Conservation (phyloP, 768 basidiomycete genomes). For the Pisolithus microcarpus region DNA sequence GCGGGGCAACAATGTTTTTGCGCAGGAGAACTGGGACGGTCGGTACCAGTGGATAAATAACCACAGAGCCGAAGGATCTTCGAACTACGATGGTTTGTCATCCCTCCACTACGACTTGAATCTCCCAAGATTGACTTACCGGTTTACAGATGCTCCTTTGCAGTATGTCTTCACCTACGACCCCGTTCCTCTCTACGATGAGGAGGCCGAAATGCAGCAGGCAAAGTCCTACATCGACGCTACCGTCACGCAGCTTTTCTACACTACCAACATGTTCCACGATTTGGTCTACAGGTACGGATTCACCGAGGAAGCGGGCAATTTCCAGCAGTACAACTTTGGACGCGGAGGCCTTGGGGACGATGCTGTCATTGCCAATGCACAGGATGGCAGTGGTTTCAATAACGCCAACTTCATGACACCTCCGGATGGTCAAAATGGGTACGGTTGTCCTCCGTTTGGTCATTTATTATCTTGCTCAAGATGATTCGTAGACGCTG, state of each 20-base stretch:
- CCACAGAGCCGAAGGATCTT: slow-evolving; percentile 61
- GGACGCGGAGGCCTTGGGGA: slow-evolving; percentile 80
- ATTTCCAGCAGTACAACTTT: slow-evolving; percentile 99
- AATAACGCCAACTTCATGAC: slow-evolving; percentile 93
- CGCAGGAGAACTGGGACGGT: slow-evolving; percentile 91
- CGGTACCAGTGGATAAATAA: slow-evolving; percentile 59
- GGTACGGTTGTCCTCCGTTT: slow-evolving; percentile 24
- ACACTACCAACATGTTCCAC: slow-evolving; percentile 74
- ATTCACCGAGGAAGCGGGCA: slow-evolving; percentile 85
- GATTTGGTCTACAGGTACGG: slow-evolving; percentile 86
- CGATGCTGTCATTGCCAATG: slow-evolving; percentile 90
- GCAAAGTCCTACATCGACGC: slow-evolving; percentile 82
- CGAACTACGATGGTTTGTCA: not conserved
- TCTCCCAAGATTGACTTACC: not conserved
- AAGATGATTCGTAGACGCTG: slow-evolving; percentile 41
- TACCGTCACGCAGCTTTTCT: slow-evolving; percentile 85
- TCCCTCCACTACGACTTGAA: not conserved
- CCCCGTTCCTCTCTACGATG: slow-evolving; percentile 48
- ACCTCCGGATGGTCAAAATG: slow-evolving; percentile 77
- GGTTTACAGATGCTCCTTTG: not conserved
- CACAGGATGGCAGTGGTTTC: slow-evolving; percentile 90
- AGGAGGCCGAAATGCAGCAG: slow-evolving; percentile 52
- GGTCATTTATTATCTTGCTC: not conserved
- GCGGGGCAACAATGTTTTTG: slow-evolving; percentile 87
- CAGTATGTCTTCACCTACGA: slow-evolving; percentile 72